Evolutionary conservation across 2,329 filamentous ascomycete species (phyloP).

Genomic region (Trichoderma polysporum): DNA sequence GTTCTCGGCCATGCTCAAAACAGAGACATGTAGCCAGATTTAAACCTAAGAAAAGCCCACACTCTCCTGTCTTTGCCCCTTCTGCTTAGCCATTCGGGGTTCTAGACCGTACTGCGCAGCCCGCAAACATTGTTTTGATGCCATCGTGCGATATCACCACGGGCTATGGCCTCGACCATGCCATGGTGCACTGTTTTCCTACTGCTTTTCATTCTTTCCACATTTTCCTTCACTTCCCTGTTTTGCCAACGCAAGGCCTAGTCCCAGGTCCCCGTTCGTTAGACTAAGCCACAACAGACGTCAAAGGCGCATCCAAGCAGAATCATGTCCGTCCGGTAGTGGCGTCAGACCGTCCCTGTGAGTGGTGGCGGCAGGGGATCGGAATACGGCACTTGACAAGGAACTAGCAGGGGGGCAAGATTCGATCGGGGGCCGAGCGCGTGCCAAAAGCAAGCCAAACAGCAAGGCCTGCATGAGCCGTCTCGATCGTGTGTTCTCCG

Average conservation of each 20-base stretch:
- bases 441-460: not conserved
- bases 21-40: not conserved
- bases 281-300: not conserved
- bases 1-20: slow-evolving; percentile 17
- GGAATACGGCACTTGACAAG: slow-evolving; percentile 19
- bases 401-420: slow-evolving; percentile 9
- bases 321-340: not conserved
- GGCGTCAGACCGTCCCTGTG: slow-evolving; percentile 17
- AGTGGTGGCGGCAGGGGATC: slow-evolving; percentile 15
- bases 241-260: not conserved
- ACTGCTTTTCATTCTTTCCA: not conserved
- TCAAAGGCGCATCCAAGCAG: slow-evolving; percentile 6
- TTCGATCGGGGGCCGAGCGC: slow-evolving; percentile 11
- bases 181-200: not conserved
- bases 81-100: not conserved
- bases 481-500: not conserved
- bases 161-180: slow-evolving; percentile 6
- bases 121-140: slow-evolving; percentile 17
- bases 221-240: not conserved
- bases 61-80: not conserved
- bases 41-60: not conserved
- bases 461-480: not conserved
- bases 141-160: not conserved
- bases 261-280: not conserved
- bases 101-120: slow-evolving; percentile 3